Percentiles rank a stretch among this genome's conserved stretches.
Evolutionary conservation across 495 filamentous ascomycete species (phyloP).

Genomic region (Daldinia grandis): DNA sequence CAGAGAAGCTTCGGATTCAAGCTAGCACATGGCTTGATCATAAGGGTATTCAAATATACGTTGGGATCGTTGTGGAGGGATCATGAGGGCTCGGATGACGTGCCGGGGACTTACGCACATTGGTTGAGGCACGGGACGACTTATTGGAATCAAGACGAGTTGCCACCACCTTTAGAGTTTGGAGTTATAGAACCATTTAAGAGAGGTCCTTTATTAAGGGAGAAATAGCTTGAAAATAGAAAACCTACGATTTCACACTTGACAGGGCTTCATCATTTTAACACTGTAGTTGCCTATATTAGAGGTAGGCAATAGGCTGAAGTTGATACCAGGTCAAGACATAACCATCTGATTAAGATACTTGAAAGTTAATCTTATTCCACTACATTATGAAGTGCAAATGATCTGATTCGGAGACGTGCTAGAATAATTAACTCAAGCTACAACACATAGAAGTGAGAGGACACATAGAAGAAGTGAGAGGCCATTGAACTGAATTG

Average conservation of each 20-base stretch:
- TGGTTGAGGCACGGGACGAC: slow-evolving; percentile 56
- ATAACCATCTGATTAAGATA: too few relatives aligned
- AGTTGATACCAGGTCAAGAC: too few relatives aligned
- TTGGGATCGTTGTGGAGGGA: slow-evolving; percentile 59
- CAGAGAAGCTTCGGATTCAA: slow-evolving; percentile 60
- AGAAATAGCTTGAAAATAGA: slow-evolving; percentile 29
- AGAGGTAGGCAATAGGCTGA: too few relatives aligned
- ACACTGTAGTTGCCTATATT: too few relatives aligned
- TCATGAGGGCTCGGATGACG: slow-evolving; percentile 54
- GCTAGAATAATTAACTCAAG: too few relatives aligned
- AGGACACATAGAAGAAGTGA: too few relatives aligned
- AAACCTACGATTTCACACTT: neutral
- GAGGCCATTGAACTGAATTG: neutral
- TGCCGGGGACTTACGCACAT: slow-evolving; percentile 55
- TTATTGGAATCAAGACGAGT: slow-evolving; percentile 51
- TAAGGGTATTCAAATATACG: slow-evolving; percentile 54
- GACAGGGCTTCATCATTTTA: too few relatives aligned
- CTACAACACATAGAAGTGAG: too few relatives aligned
- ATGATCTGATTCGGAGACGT: too few relatives aligned
- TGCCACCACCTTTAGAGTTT: slow-evolving; percentile 47
- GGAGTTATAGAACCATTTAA: slow-evolving; percentile 50
- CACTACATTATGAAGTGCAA: too few relatives aligned
- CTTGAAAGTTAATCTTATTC: too few relatives aligned
- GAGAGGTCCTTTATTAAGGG: slow-evolving; percentile 49
- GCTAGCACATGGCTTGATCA: slow-evolving; percentile 61